These are phyloP conservation scores for Verbena officinalis DNA, from an alignment of 257 asterid genomes.

Conservation along the genomic window DNA sequence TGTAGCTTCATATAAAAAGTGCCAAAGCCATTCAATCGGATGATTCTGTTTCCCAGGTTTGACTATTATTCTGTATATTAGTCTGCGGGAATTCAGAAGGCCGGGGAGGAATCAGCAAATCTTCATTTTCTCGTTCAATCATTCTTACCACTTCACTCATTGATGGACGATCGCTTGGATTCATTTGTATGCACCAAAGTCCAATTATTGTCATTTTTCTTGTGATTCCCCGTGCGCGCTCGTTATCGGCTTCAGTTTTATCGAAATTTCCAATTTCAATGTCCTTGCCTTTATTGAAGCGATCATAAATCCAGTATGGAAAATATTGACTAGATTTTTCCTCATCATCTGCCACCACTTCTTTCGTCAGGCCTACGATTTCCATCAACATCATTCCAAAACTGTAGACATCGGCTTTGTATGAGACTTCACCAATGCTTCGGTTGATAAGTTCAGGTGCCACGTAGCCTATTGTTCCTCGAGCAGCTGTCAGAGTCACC, in stretches of 20 bases:
- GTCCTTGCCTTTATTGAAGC: constrained; percentile 23
- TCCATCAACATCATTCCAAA: constrained; percentile 37
- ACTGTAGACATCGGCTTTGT: constrained; percentile 35
- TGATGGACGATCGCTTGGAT: constrained; percentile 38
- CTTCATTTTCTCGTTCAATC: constrained; percentile 38
- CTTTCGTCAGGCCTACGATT: constrained; percentile 24
- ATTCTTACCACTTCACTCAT: constrained; percentile 38
- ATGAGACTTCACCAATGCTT: constrained; percentile 28
- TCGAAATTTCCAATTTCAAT: constrained; percentile 21
- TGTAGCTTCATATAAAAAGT: too few relatives aligned
- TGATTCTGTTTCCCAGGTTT: constrained; percentile 11
- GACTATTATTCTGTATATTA: not conserved
- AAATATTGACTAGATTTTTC: constrained; percentile 33
- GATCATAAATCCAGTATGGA: constrained; percentile 33
- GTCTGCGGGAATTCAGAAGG: constrained; percentile 3
- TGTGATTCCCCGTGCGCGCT: not conserved
- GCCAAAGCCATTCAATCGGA: constrained; percentile 14
- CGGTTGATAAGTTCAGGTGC: constrained; percentile 36
- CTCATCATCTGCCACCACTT: not conserved
- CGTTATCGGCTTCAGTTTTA: not conserved
- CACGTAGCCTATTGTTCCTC: constrained; percentile 40
- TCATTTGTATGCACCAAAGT: constrained; percentile 38
- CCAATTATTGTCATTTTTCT: constrained; percentile 30
- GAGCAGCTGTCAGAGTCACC: constrained; percentile 32
- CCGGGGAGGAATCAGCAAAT: constrained; percentile 30